Percentiles rank a stretch among this genome's conserved stretches.
These are phyloP conservation scores for Eutrema salsugineum DNA, from an alignment of 441 rosid species.

Conservation along the genomic window DNA sequence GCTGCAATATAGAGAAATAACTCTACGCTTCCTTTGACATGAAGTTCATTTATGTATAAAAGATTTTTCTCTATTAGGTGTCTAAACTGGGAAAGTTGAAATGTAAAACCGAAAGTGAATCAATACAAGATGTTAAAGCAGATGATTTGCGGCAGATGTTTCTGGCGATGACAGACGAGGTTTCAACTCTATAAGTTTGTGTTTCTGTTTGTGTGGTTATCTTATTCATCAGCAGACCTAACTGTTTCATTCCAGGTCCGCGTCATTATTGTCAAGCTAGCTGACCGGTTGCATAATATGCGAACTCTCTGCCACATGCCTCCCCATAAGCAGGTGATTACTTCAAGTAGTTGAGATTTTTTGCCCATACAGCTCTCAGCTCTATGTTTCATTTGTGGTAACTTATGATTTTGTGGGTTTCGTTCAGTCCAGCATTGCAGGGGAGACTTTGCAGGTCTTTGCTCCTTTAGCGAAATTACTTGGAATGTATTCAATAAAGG, in stretches of 20 bases:
- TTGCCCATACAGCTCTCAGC: constrained; percentile 10
- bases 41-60: constrained; percentile 3
- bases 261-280: constrained; percentile 97
- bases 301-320: constrained; percentile 97
- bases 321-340: constrained; percentile 83
- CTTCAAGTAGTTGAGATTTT: constrained; percentile 14
- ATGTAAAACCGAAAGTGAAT: constrained; percentile 64
- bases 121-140: constrained; percentile 95
- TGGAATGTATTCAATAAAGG: constrained; percentile 98
- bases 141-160: constrained; percentile 99
- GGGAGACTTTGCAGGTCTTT: constrained; percentile 94
- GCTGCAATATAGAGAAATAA: neutral
- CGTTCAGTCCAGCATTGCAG: constrained; percentile 88
- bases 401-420: constrained; percentile 30
- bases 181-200: constrained; percentile 16
- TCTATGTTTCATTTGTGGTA: constrained; percentile 18
- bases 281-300: constrained; percentile 98
- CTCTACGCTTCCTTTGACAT: neutral
- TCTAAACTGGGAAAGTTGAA: constrained; percentile 93
- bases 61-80: constrained; percentile 45
- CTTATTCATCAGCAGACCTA: constrained; percentile 15
- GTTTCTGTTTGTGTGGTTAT: constrained; percentile 14
- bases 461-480: constrained; percentile 96
- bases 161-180: constrained; percentile 98
- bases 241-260: constrained; percentile 66